Evolutionary conservation across 2,329 filamentous ascomycete genomes (phyloP).

Genomic region (Coniella vitis): DNA sequence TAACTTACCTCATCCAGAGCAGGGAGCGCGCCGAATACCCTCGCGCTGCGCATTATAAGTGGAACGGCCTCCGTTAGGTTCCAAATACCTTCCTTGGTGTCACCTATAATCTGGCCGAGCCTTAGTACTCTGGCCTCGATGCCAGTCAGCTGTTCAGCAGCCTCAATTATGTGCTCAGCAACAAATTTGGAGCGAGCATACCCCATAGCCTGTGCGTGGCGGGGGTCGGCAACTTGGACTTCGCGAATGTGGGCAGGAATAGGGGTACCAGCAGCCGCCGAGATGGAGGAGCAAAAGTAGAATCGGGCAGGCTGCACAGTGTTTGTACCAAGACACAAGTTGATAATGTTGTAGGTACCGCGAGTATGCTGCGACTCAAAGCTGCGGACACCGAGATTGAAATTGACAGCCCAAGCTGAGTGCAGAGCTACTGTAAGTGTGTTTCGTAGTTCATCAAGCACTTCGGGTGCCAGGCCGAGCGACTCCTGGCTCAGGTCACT

Average conservation of each 20-base stretch:
- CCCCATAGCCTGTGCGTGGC: conserved; percentile 34
- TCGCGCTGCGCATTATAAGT: conserved; percentile 40
- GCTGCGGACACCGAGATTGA: conserved; percentile 43
- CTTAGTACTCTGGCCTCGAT: conserved; percentile 33
- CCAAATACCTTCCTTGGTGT: conserved; percentile 41
- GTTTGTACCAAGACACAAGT: too few relatives aligned
- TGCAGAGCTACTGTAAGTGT: conserved; percentile 40
- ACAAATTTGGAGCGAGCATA: conserved; percentile 38
- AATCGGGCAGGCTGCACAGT: conserved; percentile 24
- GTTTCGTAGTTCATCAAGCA: conserved; percentile 23
- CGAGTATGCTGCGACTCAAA: conserved; percentile 46
- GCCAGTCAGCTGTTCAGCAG: conserved; percentile 26
- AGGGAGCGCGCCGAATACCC: conserved; percentile 37
- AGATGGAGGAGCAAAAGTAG: conserved; percentile 45
- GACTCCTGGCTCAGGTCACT: conserved; percentile 31
- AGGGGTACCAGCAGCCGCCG: conserved; percentile 31
- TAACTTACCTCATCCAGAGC: conserved; percentile 39
- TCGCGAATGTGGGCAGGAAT: conserved; percentile 19
- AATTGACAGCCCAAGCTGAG: conserved; percentile 50
- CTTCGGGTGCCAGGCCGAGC: conserved; percentile 30
- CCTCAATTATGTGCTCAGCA: conserved; percentile 30
- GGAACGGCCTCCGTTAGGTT: conserved; percentile 46
- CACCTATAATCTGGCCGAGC: conserved; percentile 45
- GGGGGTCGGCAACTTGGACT: conserved; percentile 29
- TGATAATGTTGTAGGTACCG: conserved; percentile 37